A percentile compares a stretch with the other conserved stretches of the same genome.
phyloP scores from a whole-genome alignment of 352 stramenopile species.

The Phytophthora idaei region DNA sequence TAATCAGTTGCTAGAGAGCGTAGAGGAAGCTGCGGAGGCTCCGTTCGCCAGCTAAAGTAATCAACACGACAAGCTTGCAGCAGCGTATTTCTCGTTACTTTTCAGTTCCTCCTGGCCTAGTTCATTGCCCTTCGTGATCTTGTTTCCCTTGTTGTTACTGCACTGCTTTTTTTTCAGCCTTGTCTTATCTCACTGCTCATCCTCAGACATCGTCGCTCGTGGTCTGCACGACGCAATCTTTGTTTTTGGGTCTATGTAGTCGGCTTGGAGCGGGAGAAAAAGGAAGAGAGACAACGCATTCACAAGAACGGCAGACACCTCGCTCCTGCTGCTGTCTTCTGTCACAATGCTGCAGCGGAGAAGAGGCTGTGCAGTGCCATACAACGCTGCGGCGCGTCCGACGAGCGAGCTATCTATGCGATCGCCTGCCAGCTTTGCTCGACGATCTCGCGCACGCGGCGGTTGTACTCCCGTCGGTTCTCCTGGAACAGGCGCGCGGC shows the following conservation, averaged over 20 bases:
- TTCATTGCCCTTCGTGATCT: conserved; percentile 4
- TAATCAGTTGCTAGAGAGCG: conserved; percentile 52
- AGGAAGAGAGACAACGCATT: conserved; percentile 17
- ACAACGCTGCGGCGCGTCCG: conserved; percentile 21
- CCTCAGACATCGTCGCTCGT: conserved; percentile 3
- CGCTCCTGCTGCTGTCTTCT: conserved; percentile 7
- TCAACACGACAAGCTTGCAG: neutral
- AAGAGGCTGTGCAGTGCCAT: conserved; percentile 13
- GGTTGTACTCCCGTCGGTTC: conserved; percentile 99
- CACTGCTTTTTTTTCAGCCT: conserved; percentile 14
- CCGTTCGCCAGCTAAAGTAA: conserved; percentile 40
- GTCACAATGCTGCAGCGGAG: conserved; percentile 2
- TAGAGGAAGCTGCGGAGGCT: conserved; percentile 59
- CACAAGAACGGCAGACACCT: conserved; percentile 19
- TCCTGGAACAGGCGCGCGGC: conserved; percentile 97
- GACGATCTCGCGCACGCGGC: conserved; percentile 98
- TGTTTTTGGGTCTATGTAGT: conserved; percentile 11
- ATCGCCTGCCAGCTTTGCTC: conserved; percentile 97
- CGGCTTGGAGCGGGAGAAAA: conserved; percentile 16
- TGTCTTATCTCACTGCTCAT: conserved; percentile 14
- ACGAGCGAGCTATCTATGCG: conserved; percentile 47
- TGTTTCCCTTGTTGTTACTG: conserved; percentile 19
- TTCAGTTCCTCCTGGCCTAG: conserved; percentile 13
- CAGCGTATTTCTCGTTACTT: conserved; percentile 12
- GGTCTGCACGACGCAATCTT: conserved; percentile 11